phyloP scores from a whole-genome alignment of 176 grass and related monocot species.

The Elaeis guineensis region DNA sequence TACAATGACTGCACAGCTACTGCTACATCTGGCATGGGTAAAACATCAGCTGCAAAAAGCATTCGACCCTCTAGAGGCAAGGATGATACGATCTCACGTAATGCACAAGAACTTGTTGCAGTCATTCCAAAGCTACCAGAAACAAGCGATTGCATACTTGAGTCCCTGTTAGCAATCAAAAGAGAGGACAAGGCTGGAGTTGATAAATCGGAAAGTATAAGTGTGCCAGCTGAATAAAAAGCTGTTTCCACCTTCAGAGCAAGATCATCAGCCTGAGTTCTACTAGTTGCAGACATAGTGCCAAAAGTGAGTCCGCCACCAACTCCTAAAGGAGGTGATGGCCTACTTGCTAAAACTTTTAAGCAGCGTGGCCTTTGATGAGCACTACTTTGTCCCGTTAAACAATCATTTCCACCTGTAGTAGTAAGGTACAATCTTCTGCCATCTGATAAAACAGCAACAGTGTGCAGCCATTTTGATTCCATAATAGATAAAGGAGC shows the following conservation, averaged over 20 bases:
- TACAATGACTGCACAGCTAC: slow-evolving; percentile 73
- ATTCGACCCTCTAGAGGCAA: slow-evolving; percentile 81
- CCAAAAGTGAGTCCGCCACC: slow-evolving; percentile 53
- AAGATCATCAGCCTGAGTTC: slow-evolving; percentile 72
- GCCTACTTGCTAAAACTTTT: slow-evolving; percentile 86
- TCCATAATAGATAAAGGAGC: slow-evolving; percentile 67
- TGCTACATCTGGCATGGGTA: slow-evolving; percentile 57
- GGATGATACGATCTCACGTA: slow-evolving; percentile 75
- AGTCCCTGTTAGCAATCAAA: slow-evolving; percentile 86
- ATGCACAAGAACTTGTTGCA: slow-evolving; percentile 57
- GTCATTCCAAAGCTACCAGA: slow-evolving; percentile 53
- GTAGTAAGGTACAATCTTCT: slow-evolving; percentile 85
- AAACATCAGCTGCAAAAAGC: slow-evolving; percentile 82
- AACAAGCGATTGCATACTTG: slow-evolving; percentile 57
- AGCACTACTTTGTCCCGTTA: slow-evolving; percentile 26
- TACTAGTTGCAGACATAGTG: slow-evolving; percentile 53
- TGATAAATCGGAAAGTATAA: slow-evolving; percentile 86
- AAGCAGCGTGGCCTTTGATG: slow-evolving; percentile 72
- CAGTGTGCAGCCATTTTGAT: slow-evolving; percentile 81
- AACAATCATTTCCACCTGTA: slow-evolving; percentile 39
- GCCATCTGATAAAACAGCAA: slow-evolving; percentile 93
- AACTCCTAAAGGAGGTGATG: slow-evolving; percentile 80
- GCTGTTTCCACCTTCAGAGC: slow-evolving; percentile 86
- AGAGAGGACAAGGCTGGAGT: slow-evolving; percentile 68
- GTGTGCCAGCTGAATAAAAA: slow-evolving; percentile 81